Percentiles rank a stretch among this genome's conserved stretches.
Conservation (phyloP, 768 basidiomycete genomes). For the Xerocomellus intermedius region DNA sequence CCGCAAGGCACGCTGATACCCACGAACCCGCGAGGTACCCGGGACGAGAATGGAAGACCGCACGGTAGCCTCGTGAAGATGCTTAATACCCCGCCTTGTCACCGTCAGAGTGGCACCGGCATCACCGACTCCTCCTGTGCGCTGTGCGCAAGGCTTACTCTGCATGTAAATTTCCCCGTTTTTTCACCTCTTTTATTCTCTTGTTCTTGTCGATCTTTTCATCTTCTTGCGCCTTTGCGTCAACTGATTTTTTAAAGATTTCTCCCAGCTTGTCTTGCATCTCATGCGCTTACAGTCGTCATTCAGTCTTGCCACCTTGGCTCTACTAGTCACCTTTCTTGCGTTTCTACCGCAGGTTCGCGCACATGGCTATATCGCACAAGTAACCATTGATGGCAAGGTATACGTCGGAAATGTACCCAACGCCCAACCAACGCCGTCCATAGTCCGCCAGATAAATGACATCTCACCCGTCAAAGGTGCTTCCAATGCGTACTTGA, state of each 20-base stretch:
- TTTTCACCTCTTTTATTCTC: background rate
- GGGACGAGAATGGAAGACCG: constrained; percentile 4
- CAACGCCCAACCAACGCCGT: constrained; percentile 36
- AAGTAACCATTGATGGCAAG: constrained; percentile 44
- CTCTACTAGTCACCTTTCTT: constrained; percentile 9
- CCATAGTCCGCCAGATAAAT: constrained; percentile 46
- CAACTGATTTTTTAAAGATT: background rate
- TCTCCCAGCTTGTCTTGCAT: background rate
- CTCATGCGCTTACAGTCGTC: constrained; percentile 7
- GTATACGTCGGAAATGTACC: constrained; percentile 44
- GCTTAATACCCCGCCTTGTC: constrained; percentile 18
- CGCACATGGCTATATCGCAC: constrained; percentile 46
- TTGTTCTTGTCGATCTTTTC: background rate
- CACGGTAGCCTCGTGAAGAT: constrained; percentile 19
- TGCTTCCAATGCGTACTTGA: constrained; percentile 51
- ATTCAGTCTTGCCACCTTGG: background rate
- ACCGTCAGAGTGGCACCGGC: background rate
- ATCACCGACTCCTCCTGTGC: constrained; percentile 1
- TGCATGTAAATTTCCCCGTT: constrained; percentile 1
- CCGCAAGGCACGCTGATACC: constrained; percentile 1
- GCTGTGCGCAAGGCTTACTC: background rate
- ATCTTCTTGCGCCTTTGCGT: background rate
- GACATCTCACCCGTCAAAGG: constrained; percentile 52
- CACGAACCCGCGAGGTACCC: too few relatives aligned
- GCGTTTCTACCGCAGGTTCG: constrained; percentile 19